Evolutionary conservation across 306 rosid genomes (phyloP), one percentile per base, ranked within the genome.

Genomic region (Cicer pinnatifidum): DNA sequence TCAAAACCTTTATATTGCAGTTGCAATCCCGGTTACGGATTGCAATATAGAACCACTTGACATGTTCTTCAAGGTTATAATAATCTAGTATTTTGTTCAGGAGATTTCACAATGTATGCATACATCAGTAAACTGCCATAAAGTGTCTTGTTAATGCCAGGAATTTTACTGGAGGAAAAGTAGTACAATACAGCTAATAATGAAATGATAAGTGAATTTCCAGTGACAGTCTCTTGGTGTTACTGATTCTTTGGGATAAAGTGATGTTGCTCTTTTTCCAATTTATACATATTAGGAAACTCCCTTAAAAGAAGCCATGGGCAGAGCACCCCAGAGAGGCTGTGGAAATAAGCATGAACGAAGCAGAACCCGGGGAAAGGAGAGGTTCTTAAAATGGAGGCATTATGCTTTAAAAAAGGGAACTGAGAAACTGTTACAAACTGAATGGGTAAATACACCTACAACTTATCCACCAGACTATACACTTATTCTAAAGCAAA

Each of bases 141-240:
- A 11, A 69, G 68, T 70, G 60, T 40, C 47, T 57, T 78, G 80
- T 67, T 74, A 57, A 35, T 39, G 56, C 52, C 52, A 41, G 66
- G 44, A 57, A 39, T 46, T 73, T 66, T 50, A 60, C 68, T 6
- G 28, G 66, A 51, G 82, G 66, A 41, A 8, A 20, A 48, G 59
- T 16, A 28, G 54, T 67, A 66, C 40, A 73, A 12, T 53, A 46
- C 20, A 65, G 41, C 11, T 72, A 38, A 38, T 45, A 38, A 38
- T 45, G 52, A 72, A 71, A 72, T 44, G 74, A n/a, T 66, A 37
- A 12, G 38, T 58, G 16, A 44, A 62, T 41, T 70, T 62, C 66
- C 16, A 23, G 15, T 71, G 68, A 71, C 53, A 53, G 43, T 33
- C 19, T 43, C 41, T 78, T 63, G 67, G 47, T 61, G 58, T 33